These are phyloP conservation scores for Termitomyces sp. DNA, from an alignment of 1,284 basidiomycete species.

Conservation along the genomic window DNA sequence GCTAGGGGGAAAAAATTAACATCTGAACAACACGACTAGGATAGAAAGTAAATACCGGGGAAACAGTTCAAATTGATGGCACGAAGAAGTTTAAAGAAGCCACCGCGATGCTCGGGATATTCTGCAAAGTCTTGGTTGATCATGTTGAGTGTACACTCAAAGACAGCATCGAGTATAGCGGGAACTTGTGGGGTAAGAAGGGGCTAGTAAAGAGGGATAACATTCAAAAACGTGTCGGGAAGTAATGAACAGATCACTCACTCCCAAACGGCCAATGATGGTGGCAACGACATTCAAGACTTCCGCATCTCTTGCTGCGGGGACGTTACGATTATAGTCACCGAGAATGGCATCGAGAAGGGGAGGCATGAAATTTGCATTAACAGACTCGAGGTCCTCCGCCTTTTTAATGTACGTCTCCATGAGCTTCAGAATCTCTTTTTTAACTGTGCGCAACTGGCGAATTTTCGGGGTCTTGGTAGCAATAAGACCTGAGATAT, in stretches of 20 bases:
- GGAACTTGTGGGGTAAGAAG: conserved; percentile 94
- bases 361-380: conserved; percentile 90
- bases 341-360: conserved; percentile 95
- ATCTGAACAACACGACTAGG: conserved; percentile 3
- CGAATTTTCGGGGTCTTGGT: conserved; percentile 98
- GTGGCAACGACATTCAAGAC: conserved; percentile 98
- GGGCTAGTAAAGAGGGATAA: conserved; percentile 39
- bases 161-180: conserved; percentile 94
- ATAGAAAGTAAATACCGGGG: conserved; percentile 58
- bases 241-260: conserved; percentile 36
- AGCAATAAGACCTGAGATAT: conserved; percentile 75
- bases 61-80: conserved; percentile 96
- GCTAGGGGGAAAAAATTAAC: conserved; percentile 40
- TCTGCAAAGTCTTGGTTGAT: conserved; percentile 99
- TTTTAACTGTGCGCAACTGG: conserved; percentile 94
- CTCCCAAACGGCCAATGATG: conserved; percentile 85
- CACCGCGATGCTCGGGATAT: conserved; percentile 95
- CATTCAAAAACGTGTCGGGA: conserved; percentile 1
- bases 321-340: conserved; percentile 94
- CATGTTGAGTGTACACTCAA: conserved; percentile 97
- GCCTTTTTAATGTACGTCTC: conserved; percentile 98
- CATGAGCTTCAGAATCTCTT: conserved; percentile 95
- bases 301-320: conserved; percentile 92
- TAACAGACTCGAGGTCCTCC: conserved; percentile 92
- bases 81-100: conserved; percentile 95